Conservation (phyloP, 2,329 filamentous ascomycete genomes). For the Stagonosporopsis vannaccii region DNA sequence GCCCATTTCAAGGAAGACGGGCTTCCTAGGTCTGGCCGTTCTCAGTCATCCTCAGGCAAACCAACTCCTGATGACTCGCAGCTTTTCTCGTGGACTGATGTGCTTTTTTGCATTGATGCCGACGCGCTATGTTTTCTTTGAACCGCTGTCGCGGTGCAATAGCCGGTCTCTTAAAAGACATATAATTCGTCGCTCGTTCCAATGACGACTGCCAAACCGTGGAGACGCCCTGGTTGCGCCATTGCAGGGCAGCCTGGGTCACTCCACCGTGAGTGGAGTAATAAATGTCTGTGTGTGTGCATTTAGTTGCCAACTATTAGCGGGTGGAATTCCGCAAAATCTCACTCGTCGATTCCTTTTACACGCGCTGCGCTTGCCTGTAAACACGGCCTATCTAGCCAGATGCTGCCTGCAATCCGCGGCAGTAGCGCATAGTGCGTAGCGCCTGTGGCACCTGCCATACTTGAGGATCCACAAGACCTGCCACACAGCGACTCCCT, state of each 20-base stretch:
- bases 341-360: constrained; percentile 3
- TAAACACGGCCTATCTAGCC: constrained; percentile 3
- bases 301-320: neutral
- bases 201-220: neutral
- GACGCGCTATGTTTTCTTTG: neutral
- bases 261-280: neutral
- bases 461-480: neutral
- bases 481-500: neutral
- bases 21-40: constrained; percentile 8
- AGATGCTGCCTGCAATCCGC: constrained; percentile 3
- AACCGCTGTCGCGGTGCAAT: neutral
- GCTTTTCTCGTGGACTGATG: neutral
- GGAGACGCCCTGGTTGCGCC: neutral
- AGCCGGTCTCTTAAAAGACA: neutral
- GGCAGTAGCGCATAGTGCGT: constrained; percentile 6
- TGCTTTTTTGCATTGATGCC: neutral
- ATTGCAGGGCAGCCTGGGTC: neutral
- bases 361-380: neutral
- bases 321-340: constrained; percentile 2
- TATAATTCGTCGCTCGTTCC: too few relatives aligned
- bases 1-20: neutral
- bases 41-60: neutral
- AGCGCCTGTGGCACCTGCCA: constrained; percentile 1
- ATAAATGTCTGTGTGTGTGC: neutral
- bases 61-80: neutral